Evolutionary conservation across 108 stramenopile species (phyloP), one percentile per base, ranked within the genome.

Genomic region (Nitzschia sp.): DNA sequence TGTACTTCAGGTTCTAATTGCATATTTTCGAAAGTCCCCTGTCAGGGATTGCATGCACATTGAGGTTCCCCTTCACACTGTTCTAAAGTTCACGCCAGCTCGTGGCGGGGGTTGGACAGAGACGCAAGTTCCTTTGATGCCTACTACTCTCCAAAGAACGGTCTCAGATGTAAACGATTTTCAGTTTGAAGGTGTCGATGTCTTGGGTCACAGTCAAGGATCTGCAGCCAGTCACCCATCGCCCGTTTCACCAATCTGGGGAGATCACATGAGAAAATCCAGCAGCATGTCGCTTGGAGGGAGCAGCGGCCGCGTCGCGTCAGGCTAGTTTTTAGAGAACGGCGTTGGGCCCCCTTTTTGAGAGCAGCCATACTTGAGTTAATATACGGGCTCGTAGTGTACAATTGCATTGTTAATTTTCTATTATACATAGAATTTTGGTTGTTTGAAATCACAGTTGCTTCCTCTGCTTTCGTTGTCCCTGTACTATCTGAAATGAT

Each of bases 31-130:
- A 0, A 82, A 84, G 30, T 72, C 85, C 1, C 92, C 93, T 21
- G 83, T 93, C 2, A 82, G 95, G 38, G 61, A 86, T 17, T 89
- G 85, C 71, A 95, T 87, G 65, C 47, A 68, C 3, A 94, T 97
- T 57, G 91, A 85, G 53, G 83, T 97, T 8, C 96, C 96, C 15
- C 63, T 94, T 23, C 92, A 97, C 59, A 91, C 92, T 13, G 87
- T 97, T 13, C 61, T 97, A 19, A 91, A 97, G 66, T 89, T 91
- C 64, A 89, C 88, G 28, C 96, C 96, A 15, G 78, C 79, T 18
- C 81, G 88, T 53, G 94, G 94, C 3, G 94, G 94, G 5, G 90
- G 94, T 18, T 95, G 91, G 91, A 72, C 68, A 18, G 94, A 95
- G 66, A 80, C 75, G 17, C 71, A 65, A 34, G 77, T 86, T 51